phyloP scores from a whole-genome alignment of 2,329 filamentous ascomycete genomes.

The Botrytis sinoallii region DNA sequence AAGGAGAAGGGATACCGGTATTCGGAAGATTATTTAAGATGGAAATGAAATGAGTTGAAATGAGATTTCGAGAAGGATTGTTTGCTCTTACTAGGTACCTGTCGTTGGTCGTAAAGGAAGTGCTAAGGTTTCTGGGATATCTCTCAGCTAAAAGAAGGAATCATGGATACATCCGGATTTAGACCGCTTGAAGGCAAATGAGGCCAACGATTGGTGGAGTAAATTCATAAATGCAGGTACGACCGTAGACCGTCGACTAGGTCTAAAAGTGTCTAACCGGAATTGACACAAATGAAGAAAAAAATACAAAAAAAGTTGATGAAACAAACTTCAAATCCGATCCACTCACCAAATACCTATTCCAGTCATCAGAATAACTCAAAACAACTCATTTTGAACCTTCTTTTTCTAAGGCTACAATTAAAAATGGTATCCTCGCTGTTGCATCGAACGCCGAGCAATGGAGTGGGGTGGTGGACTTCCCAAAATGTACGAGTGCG shows the following conservation, averaged over 20 bases:
- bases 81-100: not conserved
- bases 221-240: constrained; percentile 20
- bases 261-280: not conserved
- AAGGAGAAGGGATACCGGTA: not conserved
- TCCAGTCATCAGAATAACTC: not conserved
- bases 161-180: constrained; percentile 11
- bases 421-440: not conserved
- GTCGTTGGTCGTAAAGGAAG: not conserved
- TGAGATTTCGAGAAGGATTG: not conserved
- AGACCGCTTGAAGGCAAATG: not conserved
- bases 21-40: not conserved
- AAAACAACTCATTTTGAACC: not conserved
- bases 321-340: constrained; percentile 11
- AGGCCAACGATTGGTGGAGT: constrained; percentile 15
- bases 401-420: constrained; percentile 1
- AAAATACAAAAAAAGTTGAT: not conserved
- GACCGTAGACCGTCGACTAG: constrained; percentile 1
- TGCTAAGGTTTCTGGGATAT: not conserved
- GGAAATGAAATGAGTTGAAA: not conserved
- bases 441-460: not conserved
- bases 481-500: constrained; percentile 4
- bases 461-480: not conserved
- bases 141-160: not conserved
- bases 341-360: constrained; percentile 1
- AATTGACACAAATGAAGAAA: not conserved